Percentiles rank a stretch among this genome's conserved stretches.
phyloP scores from a whole-genome alignment of 768 basidiomycete genomes.

The Amanita rimosa region DNA sequence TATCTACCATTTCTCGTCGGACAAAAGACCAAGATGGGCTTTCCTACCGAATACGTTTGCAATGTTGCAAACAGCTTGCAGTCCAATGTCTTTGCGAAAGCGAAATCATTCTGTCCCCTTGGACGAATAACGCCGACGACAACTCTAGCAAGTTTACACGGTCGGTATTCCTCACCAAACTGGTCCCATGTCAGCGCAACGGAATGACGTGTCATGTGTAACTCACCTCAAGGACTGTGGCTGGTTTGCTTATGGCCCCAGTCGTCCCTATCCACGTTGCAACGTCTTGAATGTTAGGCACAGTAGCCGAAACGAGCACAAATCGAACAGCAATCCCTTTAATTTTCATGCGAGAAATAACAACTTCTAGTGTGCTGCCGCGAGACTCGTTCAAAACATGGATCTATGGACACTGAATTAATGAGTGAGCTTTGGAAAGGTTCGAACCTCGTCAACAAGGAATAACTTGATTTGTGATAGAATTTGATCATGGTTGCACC shows the following conservation, averaged over 20 bases:
- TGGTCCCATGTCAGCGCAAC: constrained; percentile 16
- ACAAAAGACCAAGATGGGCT: constrained; percentile 84
- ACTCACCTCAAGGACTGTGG: constrained; percentile 57
- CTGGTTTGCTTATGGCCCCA: constrained; percentile 26
- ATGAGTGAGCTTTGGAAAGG: not conserved
- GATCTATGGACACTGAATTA: constrained; percentile 37
- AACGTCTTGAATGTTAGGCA: constrained; percentile 87
- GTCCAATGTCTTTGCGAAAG: constrained; percentile 62
- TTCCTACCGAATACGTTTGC: constrained; percentile 60
- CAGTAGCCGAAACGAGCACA: constrained; percentile 85
- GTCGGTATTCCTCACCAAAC: constrained; percentile 92
- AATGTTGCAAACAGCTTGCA: constrained; percentile 63
- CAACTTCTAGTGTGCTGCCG: constrained; percentile 88
- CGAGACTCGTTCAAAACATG: constrained; percentile 87
- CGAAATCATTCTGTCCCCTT: constrained; percentile 67
- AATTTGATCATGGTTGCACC: constrained; percentile 54
- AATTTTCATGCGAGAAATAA: constrained; percentile 88
- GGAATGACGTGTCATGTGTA: not conserved
- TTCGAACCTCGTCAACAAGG: constrained; percentile 78
- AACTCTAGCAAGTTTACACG: constrained; percentile 65
- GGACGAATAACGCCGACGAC: constrained; percentile 62
- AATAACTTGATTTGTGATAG: constrained; percentile 68
- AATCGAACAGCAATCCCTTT: constrained; percentile 66
- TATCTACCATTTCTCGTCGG: constrained; percentile 72
- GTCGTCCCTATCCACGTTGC: constrained; percentile 72